Base-by-base conservation (phyloP, 805 yeast genomes). In the Zygotorulaspora florentina region DNA sequence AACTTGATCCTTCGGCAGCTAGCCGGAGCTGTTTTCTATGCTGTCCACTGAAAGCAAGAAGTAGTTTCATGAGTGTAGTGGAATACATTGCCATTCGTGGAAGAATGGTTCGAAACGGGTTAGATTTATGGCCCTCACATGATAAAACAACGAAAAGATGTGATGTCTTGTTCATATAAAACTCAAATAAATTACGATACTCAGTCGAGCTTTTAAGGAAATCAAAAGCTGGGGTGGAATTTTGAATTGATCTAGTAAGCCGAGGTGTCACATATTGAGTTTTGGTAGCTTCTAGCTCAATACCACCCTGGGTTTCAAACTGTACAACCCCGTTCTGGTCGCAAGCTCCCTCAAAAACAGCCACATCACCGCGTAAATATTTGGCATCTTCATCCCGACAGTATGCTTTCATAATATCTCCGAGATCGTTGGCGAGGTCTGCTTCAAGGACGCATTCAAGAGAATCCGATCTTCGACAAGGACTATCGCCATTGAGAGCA, bases 81-180 rank as follows among this genome's bases (percentile, higher is more conserved):
- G 75, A 71, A 18, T 72, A 70, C 72, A 81, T 68, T 1, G 91
- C 88, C 74, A 85, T 71, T 53, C 76, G 77, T 0, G 93, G 91
- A 10, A 86, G 62, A 7, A 83, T 67, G 10, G 73, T 73, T 48
- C 75, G 74, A 65, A 84, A 85, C 0, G 95, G 95, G 54, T 83
- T 81, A 12, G 76, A 79, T 16, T 64, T 68, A 55, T 81, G 80
- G 1, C 74, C 56, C 7, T 69, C 59, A 2, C 75, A 68, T 8
- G 86, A 86, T 0, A 85, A 81, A 0, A 90, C 89, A 5, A 82
- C 86, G 15, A 85, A 69, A 20, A 74, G 67, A 30, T 71, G 72
- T 1, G 90, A 77, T 0, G 87, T 83, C 11, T 77, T 76, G 41
- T 79, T 70, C 8, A 79, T 64, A 70, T 77, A 86, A 51, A 81